Evolutionary conservation across 2,329 filamentous ascomycete genomes (phyloP), one percentile per base, ranked within the genome.

Genomic region (Zarea fungicola): DNA sequence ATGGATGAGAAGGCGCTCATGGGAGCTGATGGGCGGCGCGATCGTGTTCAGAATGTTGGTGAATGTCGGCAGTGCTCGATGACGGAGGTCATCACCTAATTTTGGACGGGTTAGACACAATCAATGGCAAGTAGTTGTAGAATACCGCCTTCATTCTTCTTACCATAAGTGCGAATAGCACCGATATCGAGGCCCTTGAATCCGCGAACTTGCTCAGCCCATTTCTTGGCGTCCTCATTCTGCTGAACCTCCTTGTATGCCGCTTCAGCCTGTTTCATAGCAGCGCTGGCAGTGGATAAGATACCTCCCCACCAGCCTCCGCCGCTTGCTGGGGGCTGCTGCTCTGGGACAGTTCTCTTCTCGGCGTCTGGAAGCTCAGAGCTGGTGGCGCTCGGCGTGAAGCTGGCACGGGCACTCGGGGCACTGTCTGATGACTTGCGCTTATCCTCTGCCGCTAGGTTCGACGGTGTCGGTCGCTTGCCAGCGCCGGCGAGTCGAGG

Each of bases 1-100:
- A 72, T 99, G 93, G 60, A 99, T 97, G 60, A 95, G 87, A 7
- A 99, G 85, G 42, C 92, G 88, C 71, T 99, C 93, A 70, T 99
- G 93, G 8, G 92, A 93, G 48, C 90, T 91, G 62, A 99, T 99
- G 10, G 93, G 93, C 39, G 93, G 93, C 0, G 93, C 93, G 55
- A 99, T 84, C 22, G 91, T 96, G 67, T 97, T 89, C 54, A 99
- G 81, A 60, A 99, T 86, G 62, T 90, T 89, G 64, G 91, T 92
- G 64, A 99, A 96, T 39, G 93, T 96, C 25, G 93, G 93, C 26
- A 99, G 76, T 50, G 93, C 93, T 59, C 89, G 86, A 59, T 85
- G 85, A 59, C 85, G 84, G 54, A 96, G 76, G 63, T 96, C 91
- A 62, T 90, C 91, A 56, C 91, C 91, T 96, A 63, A 46, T 50